These are phyloP conservation scores for Schizothecium vesticola DNA, from an alignment of 495 filamentous ascomycete species.

Conservation along the genomic window DNA sequence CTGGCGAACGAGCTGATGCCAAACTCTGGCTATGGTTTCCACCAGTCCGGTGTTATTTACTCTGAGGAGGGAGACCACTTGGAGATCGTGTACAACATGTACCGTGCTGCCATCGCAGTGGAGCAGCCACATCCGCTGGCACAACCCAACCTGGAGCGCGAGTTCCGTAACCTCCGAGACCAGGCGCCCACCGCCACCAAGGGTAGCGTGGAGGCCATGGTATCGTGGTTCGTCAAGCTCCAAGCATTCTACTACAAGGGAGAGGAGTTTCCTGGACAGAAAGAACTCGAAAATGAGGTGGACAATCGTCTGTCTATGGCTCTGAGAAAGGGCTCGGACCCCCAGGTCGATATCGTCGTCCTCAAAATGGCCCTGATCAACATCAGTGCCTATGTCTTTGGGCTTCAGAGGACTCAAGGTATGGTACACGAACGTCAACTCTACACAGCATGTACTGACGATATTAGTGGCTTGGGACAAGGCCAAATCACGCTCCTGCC, in stretches of 20 bases:
- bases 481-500: constrained; percentile 49
- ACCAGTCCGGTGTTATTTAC: constrained; percentile 84
- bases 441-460: background rate
- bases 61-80: constrained; percentile 70
- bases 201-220: constrained; percentile 43
- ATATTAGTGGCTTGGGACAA: constrained; percentile 33
- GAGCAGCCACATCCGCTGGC: constrained; percentile 69
- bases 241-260: constrained; percentile 81
- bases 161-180: constrained; percentile 61
- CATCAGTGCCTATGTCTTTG: constrained; percentile 73
- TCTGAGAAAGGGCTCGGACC: constrained; percentile 51
- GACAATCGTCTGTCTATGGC: constrained; percentile 68
- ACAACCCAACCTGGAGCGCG: constrained; percentile 66
- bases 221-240: constrained; percentile 79
- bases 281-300: constrained; percentile 83
- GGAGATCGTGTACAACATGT: constrained; percentile 80
- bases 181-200: constrained; percentile 12
- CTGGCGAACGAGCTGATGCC: constrained; percentile 76
- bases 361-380: constrained; percentile 82
- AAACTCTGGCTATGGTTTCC: constrained; percentile 71
- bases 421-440: constrained; percentile 10
- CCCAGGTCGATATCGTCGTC: constrained; percentile 54
- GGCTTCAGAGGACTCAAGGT: constrained; percentile 57
- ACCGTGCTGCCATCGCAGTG: constrained; percentile 64
- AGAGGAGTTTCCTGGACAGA: constrained; percentile 59